Base-by-base conservation (phyloP, 345 rosid species). In the Reutealis trisperma region DNA sequence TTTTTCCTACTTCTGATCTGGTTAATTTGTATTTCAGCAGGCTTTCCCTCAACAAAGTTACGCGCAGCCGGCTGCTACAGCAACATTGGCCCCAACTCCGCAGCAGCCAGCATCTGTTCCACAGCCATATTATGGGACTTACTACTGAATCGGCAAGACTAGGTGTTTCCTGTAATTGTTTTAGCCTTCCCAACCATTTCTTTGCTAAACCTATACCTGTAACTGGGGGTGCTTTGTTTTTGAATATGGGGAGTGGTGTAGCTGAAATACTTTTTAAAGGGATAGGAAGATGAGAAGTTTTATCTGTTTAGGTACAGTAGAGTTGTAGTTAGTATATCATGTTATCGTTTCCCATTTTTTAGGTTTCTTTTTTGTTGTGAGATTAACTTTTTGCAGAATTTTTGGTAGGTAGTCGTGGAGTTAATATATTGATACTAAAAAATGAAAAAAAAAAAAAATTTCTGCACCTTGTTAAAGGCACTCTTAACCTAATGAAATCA, bases 111-210 rank as follows among this genome's bases (percentile, higher is more conserved):
- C 89, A 10, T 9, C 91, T 30, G 90, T 70, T 22, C 82, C 93
- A 2, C 98, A 92, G 85, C 85, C 88, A 3, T 93, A 90, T 67
- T 90, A 88, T 63, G 91, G 90, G 34, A 70, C 77, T 69, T 89
- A 88, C 81, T 90, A 90, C 79, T 90, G 71, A 79, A 49, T n/a
- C 13, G 42, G 52, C 30, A 24, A 45, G 54, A 21, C 73, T 49
- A 15, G 7, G n/a, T 54, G 19, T 25, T 30, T 47, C 25, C 4
- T 22, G 51, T 74, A 30, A 0, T 58, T 65, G 45, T 13, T 30
- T 9, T 55, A 19, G 7, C 44, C 1, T 14, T 19, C 47, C 2
- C 37, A 8, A 12, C 15, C 19, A 21, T 10, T 37, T 21, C n/a
- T 6, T 5, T 68, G 61, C 27, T 19, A 45, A n/a, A 51, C 32